Evolutionary conservation across 1,284 basidiomycete genomes (phyloP).

Genomic region (Phaffia rhodozyma): DNA sequence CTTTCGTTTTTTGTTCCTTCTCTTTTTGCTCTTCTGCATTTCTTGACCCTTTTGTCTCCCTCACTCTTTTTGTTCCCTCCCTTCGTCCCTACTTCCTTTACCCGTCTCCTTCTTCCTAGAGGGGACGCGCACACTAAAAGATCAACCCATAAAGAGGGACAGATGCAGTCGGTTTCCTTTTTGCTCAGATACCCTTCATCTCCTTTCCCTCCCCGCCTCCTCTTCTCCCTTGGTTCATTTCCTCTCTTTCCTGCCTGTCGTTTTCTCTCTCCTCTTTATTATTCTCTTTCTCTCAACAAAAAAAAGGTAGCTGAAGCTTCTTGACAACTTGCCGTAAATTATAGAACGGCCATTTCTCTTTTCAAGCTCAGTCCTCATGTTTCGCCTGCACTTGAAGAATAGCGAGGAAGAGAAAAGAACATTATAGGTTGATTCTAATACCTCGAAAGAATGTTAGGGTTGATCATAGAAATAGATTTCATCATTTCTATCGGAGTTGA

Average conservation of each 20-base stretch:
- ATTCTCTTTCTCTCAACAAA: neutral
- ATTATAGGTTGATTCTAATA: too few species aligned
- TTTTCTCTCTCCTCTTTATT: conserved; percentile 1
- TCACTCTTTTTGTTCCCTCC: neutral
- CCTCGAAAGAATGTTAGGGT: too few species aligned
- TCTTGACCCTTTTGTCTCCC: conserved; percentile 14
- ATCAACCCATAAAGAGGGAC: too few species aligned
- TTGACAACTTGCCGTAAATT: too few species aligned
- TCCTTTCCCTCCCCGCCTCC: neutral
- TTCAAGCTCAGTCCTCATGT: too few species aligned
- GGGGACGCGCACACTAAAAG: neutral
- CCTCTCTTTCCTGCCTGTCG: neutral
- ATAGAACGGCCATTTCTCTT: too few species aligned
- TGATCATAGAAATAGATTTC: too few species aligned
- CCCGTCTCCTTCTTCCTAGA: neutral
- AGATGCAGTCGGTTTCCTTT: neutral
- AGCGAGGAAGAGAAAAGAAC: too few species aligned
- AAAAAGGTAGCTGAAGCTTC: too few species aligned
- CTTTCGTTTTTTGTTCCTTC: conserved; percentile 1
- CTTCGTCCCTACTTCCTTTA: neutral
- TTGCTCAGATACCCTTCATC: neutral
- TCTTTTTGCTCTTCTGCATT: conserved; percentile 6
- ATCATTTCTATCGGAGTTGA: too few species aligned
- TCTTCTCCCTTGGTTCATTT: neutral
- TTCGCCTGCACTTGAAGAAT: too few species aligned